A percentile compares a stretch with the other conserved stretches of the same genome.
phyloP scores from a whole-genome alignment of 1,284 basidiomycete species.

The Cutaneotrichosporon sp. region DNA sequence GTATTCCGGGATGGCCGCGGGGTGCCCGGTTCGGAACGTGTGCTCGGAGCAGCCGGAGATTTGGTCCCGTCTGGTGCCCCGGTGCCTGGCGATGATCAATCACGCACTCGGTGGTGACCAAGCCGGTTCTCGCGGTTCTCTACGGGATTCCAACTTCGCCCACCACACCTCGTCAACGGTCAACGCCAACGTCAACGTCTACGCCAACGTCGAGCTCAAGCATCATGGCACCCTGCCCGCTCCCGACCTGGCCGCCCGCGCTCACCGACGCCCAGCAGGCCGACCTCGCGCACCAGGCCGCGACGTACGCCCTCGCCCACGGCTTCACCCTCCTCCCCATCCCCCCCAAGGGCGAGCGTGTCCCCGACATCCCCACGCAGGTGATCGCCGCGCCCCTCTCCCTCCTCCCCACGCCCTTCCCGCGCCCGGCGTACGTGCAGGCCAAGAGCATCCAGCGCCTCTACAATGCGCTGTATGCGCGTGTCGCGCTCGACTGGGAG shows the following conservation, averaged over 20 bases:
- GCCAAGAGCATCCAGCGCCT: slow-evolving; percentile 69
- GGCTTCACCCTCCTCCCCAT: slow-evolving; percentile 79
- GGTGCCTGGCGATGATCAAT: not conserved
- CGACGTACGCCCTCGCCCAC: slow-evolving; percentile 81
- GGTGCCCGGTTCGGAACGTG: not conserved
- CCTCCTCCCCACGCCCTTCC: slow-evolving; percentile 85
- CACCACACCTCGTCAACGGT: not conserved
- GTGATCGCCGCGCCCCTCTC: slow-evolving; percentile 87
- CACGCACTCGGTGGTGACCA: slow-evolving; percentile 2
- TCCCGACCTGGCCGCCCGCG: slow-evolving; percentile 69
- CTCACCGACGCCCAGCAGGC: slow-evolving; percentile 64
- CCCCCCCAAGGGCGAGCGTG: not conserved
- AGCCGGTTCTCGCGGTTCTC: not conserved
- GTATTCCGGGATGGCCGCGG: too few species aligned
- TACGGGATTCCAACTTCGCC: not conserved
- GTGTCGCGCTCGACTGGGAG: slow-evolving; percentile 73
- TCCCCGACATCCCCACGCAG: slow-evolving; percentile 60
- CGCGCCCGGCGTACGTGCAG: slow-evolving; percentile 67
- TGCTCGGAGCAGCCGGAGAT: not conserved
- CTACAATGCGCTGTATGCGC: slow-evolving; percentile 85
- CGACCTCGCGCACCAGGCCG: slow-evolving; percentile 66
- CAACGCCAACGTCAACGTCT: too few species aligned
- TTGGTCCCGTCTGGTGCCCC: slow-evolving; percentile 1
- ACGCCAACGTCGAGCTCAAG: too few species aligned
- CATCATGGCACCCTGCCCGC: slow-evolving; percentile 23